Base-by-base conservation (phyloP, 352 stramenopile species). In the Albugo laibachii region DNA sequence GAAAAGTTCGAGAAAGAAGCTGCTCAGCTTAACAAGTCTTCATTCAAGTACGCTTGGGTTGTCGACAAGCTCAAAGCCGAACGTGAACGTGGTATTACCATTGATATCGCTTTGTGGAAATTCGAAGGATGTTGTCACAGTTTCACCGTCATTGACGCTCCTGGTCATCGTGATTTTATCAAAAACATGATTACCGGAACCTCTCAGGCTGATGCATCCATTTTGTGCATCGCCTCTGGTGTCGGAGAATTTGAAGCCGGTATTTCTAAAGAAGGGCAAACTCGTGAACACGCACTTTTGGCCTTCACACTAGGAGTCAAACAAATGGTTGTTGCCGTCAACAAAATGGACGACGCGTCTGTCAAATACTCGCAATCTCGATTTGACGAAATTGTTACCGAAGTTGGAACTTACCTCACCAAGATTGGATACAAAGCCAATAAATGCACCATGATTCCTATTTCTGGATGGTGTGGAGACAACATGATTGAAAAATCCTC, bases 151-250 rank as follows among this genome's bases (percentile, higher is more conserved):
- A 97, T 99, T 66, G 94, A 99, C 80, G 81, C 89, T 38, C 95
- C 95, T 37, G 95, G 94, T 31, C 92, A 98, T 72, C 77, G 88
- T 63, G 93, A 98, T 65, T 99, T 97, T 70, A 98, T 98, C 68
- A 98, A 98, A 86, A 99, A 99, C 70, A 98, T 98, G 94, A 98
- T 99, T 62, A 98, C 93, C 36, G 94, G 94, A 46, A 97, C 92
- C 13, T 96, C 86, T 54, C 94, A 98, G 69, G 93, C 94, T n/a
- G 94, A 99, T 78, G 88, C 92, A 49, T 94, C 94, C 37, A 69
- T 99, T 54, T 67, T 99, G 11, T 82, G 98, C 20, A 79, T 99
- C 21, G 79, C 95, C 57, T 89, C 92, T 13, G 76, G 66, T 27
- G 62, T 85, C 36, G 78, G 77, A 61, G 92, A 91, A 48, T 98